Conservation (phyloP, 169 alveolate genomes). For the Plasmodium blacklocki region DNA sequence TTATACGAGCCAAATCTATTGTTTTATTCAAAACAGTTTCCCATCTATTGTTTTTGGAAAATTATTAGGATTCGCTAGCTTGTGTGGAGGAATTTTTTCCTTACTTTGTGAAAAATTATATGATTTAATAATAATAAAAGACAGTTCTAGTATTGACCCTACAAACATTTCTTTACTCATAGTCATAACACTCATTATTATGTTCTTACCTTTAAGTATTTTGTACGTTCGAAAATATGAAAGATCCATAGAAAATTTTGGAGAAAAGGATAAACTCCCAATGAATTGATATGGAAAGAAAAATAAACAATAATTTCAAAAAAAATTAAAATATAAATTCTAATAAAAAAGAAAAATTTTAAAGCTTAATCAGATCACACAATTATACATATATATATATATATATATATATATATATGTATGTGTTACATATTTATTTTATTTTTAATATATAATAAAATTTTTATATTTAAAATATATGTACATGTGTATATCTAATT, state of each 20-base stretch:
- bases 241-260: conserved; percentile 20
- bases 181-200: conserved; percentile 21
- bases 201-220: conserved; percentile 60
- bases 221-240: conserved; percentile 62
- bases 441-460: no score
- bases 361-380: no score
- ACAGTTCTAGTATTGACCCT: conserved; percentile 28
- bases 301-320: not conserved
- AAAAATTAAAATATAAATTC: not conserved
- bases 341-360: not conserved
- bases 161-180: conserved; percentile 12
- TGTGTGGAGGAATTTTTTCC: conserved; percentile 82
- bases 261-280: not conserved
- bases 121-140: conserved; percentile 19
- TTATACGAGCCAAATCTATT: conserved; percentile 80
- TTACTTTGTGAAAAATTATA: conserved; percentile 76
- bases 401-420: conserved; percentile 4
- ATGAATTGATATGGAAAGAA: not conserved
- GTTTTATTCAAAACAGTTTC: conserved; percentile 77
- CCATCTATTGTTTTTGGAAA: conserved; percentile 82
- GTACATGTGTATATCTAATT: no score
- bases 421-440: no score
- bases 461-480: no score
- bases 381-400: not conserved
- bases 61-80: conserved; percentile 78